Evolutionary conservation across 331 rosid species (phyloP), one percentile per base, ranked within the genome.

Genomic region (Acacia pycnantha): DNA sequence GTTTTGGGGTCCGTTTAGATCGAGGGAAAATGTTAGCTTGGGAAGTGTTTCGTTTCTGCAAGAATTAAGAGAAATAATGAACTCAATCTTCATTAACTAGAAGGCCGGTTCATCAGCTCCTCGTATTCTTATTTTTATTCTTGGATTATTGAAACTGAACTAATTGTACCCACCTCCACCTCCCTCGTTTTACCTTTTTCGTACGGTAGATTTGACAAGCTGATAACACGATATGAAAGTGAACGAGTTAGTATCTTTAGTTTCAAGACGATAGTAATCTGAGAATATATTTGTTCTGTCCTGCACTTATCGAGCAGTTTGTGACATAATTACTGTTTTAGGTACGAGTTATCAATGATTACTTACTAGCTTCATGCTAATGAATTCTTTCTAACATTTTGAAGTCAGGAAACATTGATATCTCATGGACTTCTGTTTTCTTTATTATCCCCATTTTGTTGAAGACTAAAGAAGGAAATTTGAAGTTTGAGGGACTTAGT

Each of bases 1-100:
- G 48, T 82, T 56, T 11, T 27, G 46, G 44, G 81, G 82, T 50
- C 50, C 41, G 26, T 78, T 66, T 73, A 68, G 81, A 71, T 83
- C 82, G 13, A 76, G 18, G 62, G 5, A 5, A 67, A 51, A 43
- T 29, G 37, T 31, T 78, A 41, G 76, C 35, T 74, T 41, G 50
- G 54, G 33, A 56, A 10, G 27, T 44, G 46, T 53, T 14, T 58
- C n/a, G 61, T 76, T 22, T 61, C 29, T 59, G 47, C 56, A 62
- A 77, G 18, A 76, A 69, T 41, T 62, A 51, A n/a, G 2, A 48
- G 26, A 51, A 79, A 24, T 70, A 48, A 37, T 71, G 26, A 24
- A 80, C 8, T 12, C 66, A 74, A 74, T 67, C 37, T 74, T 79
- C 40, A 68, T 59, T 14, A 47, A 47, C 10, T 21, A 44, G 33